Evolutionary conservation across 805 yeast genomes (phyloP), one percentile per base, ranked within the genome.

Genomic region (Candida maesae): DNA sequence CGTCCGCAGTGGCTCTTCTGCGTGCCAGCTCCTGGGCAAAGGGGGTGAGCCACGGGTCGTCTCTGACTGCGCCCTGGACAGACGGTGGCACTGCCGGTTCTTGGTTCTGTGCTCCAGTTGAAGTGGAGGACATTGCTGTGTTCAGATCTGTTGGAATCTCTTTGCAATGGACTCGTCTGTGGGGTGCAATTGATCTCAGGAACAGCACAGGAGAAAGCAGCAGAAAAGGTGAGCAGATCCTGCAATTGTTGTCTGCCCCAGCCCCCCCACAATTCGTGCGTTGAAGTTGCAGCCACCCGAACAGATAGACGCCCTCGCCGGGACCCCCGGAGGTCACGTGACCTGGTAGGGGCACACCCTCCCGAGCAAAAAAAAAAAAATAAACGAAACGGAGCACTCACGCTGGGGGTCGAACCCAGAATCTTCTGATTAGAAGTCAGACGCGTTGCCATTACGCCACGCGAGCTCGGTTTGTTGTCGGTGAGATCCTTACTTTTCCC

Each of bases 11-110:
- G 28, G 73, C 65, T 52, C 85, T 78, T 53, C 99, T 76, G 41
- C 79, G 75, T 3, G 76, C 76, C 32, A 91, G 66, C 41, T 77
- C 86, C n/a, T 68, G 70, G 11, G 80, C 71, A 61, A 71, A 81
- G 0, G 97, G 96, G 54, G 80, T 80, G 43, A 91, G 70, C 85
- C 89, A 91, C 1, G 96, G 93, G 55, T 91, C 99, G 30, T 79
- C 60, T 26, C 75, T 78, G 21, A 86, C 64, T n/a, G 82, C 81
- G 5, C 79, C 85, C 27, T 47, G 34, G 16, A 53, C 58, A 11
- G 41, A 39, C 4, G 33, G 34, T 13, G 57, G 55, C 13, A 49
- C 13, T 8, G n/a, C 18, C 6, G 31, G 31, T n/a, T 11, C 29
- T 21, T n/a, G n/a, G n/a, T n/a, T n/a, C n/a, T n/a, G n/a, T n/a